Conservation (phyloP, 1,284 basidiomycete species). For the Sanghuangporus sanghuang region DNA sequence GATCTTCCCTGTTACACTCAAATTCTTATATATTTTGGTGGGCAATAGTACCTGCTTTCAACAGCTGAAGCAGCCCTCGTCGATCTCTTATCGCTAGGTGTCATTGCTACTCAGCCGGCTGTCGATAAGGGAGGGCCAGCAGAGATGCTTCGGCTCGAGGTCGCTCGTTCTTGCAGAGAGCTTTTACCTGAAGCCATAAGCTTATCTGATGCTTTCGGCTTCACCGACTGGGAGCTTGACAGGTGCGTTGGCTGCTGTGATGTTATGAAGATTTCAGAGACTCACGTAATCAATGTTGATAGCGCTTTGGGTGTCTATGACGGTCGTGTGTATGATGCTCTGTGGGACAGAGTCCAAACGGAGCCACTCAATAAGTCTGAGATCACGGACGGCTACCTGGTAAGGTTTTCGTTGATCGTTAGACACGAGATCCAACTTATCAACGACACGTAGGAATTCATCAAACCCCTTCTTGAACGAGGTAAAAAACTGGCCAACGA, state of each 20-base stretch:
- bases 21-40: background rate
- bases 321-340: constrained; percentile 63
- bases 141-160: constrained; percentile 46
- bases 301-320: constrained; percentile 62
- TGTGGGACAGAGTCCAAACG: constrained; percentile 58
- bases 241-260: constrained; percentile 37
- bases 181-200: constrained; percentile 67
- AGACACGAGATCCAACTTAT: background rate
- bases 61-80: constrained; percentile 48
- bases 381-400: constrained; percentile 50
- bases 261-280: background rate
- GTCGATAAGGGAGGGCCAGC: constrained; percentile 36
- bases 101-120: constrained; percentile 29
- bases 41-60: constrained; percentile 54
- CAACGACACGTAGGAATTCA: constrained; percentile 33
- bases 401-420: constrained; percentile 23
- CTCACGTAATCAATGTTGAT: background rate
- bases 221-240: constrained; percentile 73
- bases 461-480: constrained; percentile 43
- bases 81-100: constrained; percentile 53
- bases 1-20: background rate
- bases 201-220: constrained; percentile 71
- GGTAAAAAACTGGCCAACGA: constrained; percentile 33
- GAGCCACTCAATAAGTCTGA: constrained; percentile 61
- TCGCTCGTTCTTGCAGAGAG: constrained; percentile 44